These are phyloP conservation scores for Colletotrichum brevisporum DNA, from an alignment of 2,329 filamentous ascomycete species.

Conservation along the genomic window DNA sequence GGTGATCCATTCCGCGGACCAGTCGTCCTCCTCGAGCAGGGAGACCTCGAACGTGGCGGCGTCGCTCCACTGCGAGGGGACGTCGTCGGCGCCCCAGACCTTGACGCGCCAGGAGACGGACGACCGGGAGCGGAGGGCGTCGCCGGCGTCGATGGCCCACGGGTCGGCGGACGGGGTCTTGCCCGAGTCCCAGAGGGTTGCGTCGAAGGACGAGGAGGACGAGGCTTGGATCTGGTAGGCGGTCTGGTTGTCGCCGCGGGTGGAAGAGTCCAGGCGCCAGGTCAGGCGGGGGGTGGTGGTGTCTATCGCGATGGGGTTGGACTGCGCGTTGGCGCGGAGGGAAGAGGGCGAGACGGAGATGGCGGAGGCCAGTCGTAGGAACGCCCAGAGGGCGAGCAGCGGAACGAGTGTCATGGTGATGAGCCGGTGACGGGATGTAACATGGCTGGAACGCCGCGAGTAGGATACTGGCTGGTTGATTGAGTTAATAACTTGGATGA, in stretches of 20 bases:
- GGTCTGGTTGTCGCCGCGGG: not conserved
- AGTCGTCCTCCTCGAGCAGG: constrained; percentile 16
- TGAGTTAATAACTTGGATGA: not conserved
- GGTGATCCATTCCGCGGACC: constrained; percentile 35
- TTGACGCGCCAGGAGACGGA: constrained; percentile 34
- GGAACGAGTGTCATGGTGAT: not conserved
- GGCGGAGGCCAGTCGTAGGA: not conserved
- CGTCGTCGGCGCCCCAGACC: constrained; percentile 27
- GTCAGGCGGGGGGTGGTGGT: constrained; percentile 20
- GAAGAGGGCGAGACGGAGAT: constrained; percentile 21
- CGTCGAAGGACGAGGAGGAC: not conserved
- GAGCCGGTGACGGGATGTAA: not conserved
- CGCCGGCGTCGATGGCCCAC: constrained; percentile 19
- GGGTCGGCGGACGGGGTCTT: not conserved
- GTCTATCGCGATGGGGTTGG: constrained; percentile 28
- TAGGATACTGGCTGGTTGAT: not conserved
- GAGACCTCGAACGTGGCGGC: constrained; percentile 26
- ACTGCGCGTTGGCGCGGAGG: constrained; percentile 24
- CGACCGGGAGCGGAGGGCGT: constrained; percentile 12
- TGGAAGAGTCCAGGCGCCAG: not conserved
- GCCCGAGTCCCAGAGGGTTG: constrained; percentile 27
- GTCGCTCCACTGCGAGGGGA: constrained; percentile 26
- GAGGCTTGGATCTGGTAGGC: constrained; percentile 10
- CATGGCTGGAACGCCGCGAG: not conserved
- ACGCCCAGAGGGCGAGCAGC: not conserved